phyloP scores from a whole-genome alignment of 2,329 filamentous ascomycete species.

The Corinectria fuckeliana region DNA sequence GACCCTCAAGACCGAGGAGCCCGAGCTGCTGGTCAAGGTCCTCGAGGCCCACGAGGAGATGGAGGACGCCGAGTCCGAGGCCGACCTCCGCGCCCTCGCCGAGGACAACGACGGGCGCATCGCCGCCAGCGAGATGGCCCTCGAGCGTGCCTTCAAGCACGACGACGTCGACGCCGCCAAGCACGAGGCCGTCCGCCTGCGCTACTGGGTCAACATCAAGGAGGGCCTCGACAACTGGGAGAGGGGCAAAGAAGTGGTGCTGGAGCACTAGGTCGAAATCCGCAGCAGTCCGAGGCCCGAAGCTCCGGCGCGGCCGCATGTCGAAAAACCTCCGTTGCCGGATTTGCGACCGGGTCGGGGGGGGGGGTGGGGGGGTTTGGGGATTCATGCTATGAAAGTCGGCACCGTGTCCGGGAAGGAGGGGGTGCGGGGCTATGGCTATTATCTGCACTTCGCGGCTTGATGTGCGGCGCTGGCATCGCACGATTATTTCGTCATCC shows the following conservation, averaged over 20 bases:
- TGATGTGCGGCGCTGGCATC: conserved; percentile 5
- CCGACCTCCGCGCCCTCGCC: conserved; percentile 65
- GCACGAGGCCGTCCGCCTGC: conserved; percentile 75
- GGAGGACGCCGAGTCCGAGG: conserved; percentile 73
- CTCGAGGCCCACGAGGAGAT: conserved; percentile 80
- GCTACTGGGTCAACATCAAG: conserved; percentile 90
- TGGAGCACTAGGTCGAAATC: conserved; percentile 52
- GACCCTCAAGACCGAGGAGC: conserved; percentile 69
- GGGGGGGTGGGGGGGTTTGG: too few relatives aligned
- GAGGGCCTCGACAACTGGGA: conserved; percentile 87
- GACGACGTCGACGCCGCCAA: conserved; percentile 73
- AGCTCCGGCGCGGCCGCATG: neutral
- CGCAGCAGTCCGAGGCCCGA: neutral
- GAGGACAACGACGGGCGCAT: conserved; percentile 74
- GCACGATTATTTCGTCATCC: conserved; percentile 12
- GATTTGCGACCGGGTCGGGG: neutral
- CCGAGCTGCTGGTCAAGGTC: conserved; percentile 76
- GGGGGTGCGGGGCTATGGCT: neutral
- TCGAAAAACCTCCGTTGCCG: neutral
- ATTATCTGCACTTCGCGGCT: neutral
- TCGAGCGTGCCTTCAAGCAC: conserved; percentile 70
- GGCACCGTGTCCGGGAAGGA: conserved; percentile 4
- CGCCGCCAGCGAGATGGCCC: conserved; percentile 61
- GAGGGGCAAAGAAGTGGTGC: conserved; percentile 67
- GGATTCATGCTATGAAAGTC: neutral